Evolutionary conservation across 2,329 filamentous ascomycete species (phyloP).

Genomic region (Pleomassaria siparia): DNA sequence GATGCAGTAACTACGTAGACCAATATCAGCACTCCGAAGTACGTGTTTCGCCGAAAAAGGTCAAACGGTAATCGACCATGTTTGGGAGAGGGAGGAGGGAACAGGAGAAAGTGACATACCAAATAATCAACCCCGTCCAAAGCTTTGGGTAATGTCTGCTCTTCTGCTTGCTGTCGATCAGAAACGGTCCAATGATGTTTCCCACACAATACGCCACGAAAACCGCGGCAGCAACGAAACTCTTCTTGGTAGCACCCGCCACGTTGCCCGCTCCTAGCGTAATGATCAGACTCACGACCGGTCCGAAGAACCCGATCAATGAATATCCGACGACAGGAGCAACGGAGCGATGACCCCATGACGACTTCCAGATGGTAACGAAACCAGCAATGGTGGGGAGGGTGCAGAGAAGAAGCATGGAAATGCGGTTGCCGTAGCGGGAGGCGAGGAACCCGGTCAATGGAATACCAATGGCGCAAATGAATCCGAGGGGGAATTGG

Average conservation of each 20-base stretch:
- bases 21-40: background rate
- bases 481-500: slow-evolving; percentile 71
- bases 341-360: slow-evolving; percentile 64
- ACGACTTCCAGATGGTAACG: slow-evolving; percentile 70
- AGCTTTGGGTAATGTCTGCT: slow-evolving; percentile 68
- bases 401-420: slow-evolving; percentile 66
- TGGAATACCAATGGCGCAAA: slow-evolving; percentile 68
- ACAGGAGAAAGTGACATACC: slow-evolving; percentile 37
- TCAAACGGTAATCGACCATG: too few species aligned
- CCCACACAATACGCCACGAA: slow-evolving; percentile 76
- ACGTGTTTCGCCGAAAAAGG: too few species aligned
- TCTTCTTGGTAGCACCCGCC: slow-evolving; percentile 76
- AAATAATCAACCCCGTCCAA: slow-evolving; percentile 69
- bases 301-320: slow-evolving; percentile 72
- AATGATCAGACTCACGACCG: slow-evolving; percentile 65
- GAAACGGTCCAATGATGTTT: slow-evolving; percentile 74
- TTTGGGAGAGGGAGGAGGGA: too few species aligned
- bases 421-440: slow-evolving; percentile 62
- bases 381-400: slow-evolving; percentile 75
- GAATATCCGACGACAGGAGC: slow-evolving; percentile 71
- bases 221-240: slow-evolving; percentile 71
- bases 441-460: slow-evolving; percentile 66
- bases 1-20: slow-evolving; percentile 61
- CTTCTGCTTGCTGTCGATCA: slow-evolving; percentile 68
- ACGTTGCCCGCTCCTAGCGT: slow-evolving; percentile 66